Percentiles rank a stretch among this genome's conserved stretches.
Conservation (phyloP, 2,329 filamentous ascomycete species). For the Dactylonectria macrodidyma region DNA sequence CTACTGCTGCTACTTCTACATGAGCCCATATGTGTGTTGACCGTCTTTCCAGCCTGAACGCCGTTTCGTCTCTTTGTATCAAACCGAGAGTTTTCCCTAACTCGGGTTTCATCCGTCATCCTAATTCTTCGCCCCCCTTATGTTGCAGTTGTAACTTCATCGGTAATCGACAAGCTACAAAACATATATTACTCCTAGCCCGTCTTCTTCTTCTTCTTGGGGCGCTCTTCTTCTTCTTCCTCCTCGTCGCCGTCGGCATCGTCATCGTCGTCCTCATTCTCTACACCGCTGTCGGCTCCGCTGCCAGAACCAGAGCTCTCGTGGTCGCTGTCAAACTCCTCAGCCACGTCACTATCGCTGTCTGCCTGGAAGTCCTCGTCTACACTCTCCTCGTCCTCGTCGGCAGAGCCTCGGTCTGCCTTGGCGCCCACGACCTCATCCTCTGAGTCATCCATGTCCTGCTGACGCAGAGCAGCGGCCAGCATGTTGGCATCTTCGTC, state of each 20-base stretch:
- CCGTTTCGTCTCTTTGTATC: constrained; percentile 40
- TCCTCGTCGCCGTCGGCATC: constrained; percentile 57
- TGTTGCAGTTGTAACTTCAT: neutral
- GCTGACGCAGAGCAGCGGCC: constrained; percentile 85
- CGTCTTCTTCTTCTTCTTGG: constrained; percentile 67
- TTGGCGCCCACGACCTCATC: constrained; percentile 81
- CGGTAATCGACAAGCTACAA: neutral
- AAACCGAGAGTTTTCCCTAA: constrained; percentile 37
- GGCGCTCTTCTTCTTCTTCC: constrained; percentile 59
- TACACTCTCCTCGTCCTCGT: constrained; percentile 95
- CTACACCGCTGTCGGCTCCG: constrained; percentile 66
- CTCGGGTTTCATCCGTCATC: constrained; percentile 20
- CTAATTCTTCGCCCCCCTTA: constrained; percentile 2
- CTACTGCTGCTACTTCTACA: constrained; percentile 17
- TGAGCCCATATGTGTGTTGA: constrained; percentile 24
- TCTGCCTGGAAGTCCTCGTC: constrained; percentile 97
- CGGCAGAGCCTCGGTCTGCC: constrained; percentile 88
- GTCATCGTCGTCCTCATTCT: constrained; percentile 61
- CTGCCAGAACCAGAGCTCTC: constrained; percentile 85
- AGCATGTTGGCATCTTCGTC: constrained; percentile 89
- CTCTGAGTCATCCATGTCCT: constrained; percentile 87
- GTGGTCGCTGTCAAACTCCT: constrained; percentile 94
- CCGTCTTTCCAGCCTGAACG: constrained; percentile 50
- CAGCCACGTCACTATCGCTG: constrained; percentile 94
- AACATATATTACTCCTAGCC: constrained; percentile 38